Evolutionary conservation across 108 stramenopile genomes (phyloP).

Genomic region (Licmophora abbreviata): DNA sequence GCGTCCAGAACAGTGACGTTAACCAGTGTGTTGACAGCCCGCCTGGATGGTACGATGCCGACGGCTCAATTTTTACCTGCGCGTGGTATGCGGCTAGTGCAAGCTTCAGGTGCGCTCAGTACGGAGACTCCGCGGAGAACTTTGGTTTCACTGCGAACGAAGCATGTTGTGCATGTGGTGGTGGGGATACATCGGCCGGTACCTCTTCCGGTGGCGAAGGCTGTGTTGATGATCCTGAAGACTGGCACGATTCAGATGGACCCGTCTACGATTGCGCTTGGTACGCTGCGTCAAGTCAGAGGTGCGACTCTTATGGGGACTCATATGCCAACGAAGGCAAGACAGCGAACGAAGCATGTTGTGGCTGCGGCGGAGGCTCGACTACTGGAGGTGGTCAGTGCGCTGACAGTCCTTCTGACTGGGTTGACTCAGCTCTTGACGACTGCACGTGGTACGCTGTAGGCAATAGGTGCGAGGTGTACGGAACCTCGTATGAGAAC

Average conservation of each 20-base stretch:
- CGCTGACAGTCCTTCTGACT: too few species aligned
- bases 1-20: too few species aligned
- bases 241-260: slow-evolving; percentile 12
- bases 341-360: slow-evolving; percentile 4
- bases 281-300: slow-evolving; percentile 2
- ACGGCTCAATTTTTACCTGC: slow-evolving; percentile 4
- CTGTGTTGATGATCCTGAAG: slow-evolving; percentile 6
- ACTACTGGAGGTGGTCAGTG: too few species aligned
- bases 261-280: slow-evolving; percentile 7
- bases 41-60: slow-evolving; percentile 5
- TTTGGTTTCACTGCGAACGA: slow-evolving; percentile 11
- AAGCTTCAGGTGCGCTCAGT: neutral
- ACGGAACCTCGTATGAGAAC: slow-evolving; percentile 1
- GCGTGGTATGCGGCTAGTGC: slow-evolving; percentile 5
- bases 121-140: slow-evolving; percentile 7
- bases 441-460: too few species aligned
- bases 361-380: slow-evolving; percentile 3
- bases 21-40: slow-evolving; percentile 4
- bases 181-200: neutral
- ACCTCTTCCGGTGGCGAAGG: neutral
- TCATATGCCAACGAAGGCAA: slow-evolving; percentile 5
- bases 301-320: neutral
- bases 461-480: neutral
- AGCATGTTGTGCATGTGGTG: slow-evolving; percentile 13
- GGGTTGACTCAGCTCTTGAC: too few species aligned